A percentile compares a stretch with the other conserved stretches of the same genome.
Evolutionary conservation across 495 filamentous ascomycete species (phyloP).

Genomic region (Neohortaea acidophila): DNA sequence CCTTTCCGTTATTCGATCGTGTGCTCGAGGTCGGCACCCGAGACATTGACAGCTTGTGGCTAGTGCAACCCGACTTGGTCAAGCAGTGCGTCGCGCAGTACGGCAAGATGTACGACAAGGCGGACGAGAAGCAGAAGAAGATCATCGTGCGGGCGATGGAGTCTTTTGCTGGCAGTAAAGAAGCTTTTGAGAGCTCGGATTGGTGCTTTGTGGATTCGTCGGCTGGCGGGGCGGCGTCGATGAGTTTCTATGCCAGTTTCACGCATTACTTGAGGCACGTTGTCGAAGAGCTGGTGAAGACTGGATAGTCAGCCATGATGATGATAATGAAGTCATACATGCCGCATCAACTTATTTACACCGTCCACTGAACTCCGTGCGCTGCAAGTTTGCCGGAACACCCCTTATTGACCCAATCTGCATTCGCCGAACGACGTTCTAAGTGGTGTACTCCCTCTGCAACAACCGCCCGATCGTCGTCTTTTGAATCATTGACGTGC

Average conservation of each 20-base stretch:
- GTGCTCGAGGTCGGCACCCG: background rate
- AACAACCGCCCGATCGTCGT: constrained; percentile 87
- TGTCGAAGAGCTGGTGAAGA: background rate
- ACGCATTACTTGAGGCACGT: background rate
- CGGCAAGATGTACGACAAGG: constrained; percentile 2
- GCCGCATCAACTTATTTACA: too few relatives aligned
- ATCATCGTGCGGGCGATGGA: constrained; percentile 2
- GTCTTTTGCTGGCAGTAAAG: constrained; percentile 5
- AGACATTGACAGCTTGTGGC: constrained; percentile 3
- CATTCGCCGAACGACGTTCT: constrained; percentile 10
- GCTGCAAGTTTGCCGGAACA: background rate
- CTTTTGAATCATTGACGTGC: constrained; percentile 72
- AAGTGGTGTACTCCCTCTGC: constrained; percentile 73
- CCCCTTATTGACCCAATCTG: background rate
- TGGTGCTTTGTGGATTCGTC: constrained; percentile 4
- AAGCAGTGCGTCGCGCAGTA: background rate
- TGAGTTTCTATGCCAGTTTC: constrained; percentile 3
- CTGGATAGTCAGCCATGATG: background rate
- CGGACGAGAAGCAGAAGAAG: constrained; percentile 2
- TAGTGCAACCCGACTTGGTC: constrained; percentile 4
- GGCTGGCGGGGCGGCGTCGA: background rate
- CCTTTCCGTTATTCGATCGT: constrained; percentile 1
- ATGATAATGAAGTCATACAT: background rate
- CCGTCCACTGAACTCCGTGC: background rate
- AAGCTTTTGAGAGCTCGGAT: background rate